Evolutionary conservation across 2,329 filamentous ascomycete genomes (phyloP).

Genomic region (Emergomyces orientalis): DNA sequence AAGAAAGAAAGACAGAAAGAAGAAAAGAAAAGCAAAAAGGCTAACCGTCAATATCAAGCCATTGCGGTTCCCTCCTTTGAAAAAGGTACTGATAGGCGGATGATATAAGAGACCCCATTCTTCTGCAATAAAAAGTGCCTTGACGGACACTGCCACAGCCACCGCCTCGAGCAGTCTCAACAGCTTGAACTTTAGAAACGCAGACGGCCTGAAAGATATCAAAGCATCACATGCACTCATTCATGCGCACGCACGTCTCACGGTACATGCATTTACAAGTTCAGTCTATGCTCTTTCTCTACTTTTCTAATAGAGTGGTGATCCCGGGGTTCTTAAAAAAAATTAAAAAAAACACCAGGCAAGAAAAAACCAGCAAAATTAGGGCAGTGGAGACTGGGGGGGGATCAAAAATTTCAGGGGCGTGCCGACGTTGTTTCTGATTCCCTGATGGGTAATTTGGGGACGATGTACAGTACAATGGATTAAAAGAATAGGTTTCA

Average conservation of each 20-base stretch:
- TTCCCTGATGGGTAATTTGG: not conserved
- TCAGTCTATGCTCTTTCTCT: not conserved
- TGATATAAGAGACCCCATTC: slow-evolving; percentile 1
- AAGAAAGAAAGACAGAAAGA: not conserved
- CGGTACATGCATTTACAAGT: not conserved
- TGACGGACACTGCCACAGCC: not conserved
- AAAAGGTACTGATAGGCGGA: slow-evolving; percentile 3
- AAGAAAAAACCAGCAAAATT: not conserved
- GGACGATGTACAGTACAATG: not conserved
- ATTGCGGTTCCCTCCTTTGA: not conserved
- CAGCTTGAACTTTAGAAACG: not conserved
- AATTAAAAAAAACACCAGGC: not conserved
- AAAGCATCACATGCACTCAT: not conserved
- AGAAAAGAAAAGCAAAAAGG: not conserved
- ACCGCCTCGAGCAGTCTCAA: not conserved
- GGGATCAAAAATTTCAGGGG: not conserved
- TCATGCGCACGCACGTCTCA: not conserved
- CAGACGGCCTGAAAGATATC: not conserved
- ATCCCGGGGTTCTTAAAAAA: not conserved
- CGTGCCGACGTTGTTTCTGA: not conserved
- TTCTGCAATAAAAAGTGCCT: not conserved
- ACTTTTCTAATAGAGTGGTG: not conserved
- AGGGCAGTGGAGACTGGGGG: not conserved
- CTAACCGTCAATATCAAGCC: slow-evolving; percentile 7
- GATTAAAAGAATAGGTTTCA: not conserved